phyloP scores from a whole-genome alignment of 225 moss, liverwort and hornwort species.

The Polytrichum commune region DNA sequence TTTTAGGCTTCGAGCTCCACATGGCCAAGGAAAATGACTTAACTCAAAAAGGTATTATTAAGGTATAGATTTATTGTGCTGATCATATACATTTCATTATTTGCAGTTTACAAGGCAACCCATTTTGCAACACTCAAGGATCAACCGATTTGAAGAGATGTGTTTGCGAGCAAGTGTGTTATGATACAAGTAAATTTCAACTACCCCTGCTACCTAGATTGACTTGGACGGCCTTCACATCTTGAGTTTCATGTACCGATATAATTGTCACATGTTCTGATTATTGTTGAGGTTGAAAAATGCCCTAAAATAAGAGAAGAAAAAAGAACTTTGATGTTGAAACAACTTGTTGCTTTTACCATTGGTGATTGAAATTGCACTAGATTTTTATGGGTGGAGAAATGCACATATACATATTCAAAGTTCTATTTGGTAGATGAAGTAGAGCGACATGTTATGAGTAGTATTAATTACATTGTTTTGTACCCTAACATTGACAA shows the following conservation, averaged over 20 bases:
- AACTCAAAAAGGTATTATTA: neutral
- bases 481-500: no score
- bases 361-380: neutral
- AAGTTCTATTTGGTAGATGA: no score
- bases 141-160: conserved; percentile 14
- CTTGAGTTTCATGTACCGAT: neutral
- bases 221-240: neutral
- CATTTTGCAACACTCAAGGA: conserved; percentile 2
- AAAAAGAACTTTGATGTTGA: no score
- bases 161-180: conserved; percentile 12
- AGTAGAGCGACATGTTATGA: no score
- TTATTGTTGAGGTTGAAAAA: neutral
- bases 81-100: neutral
- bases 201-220: neutral
- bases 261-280: neutral
- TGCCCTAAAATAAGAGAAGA: neutral
- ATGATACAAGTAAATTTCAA: conserved; percentile 13
- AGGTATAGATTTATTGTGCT: neutral
- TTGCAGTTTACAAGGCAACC: conserved; percentile 17
- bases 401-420: no score
- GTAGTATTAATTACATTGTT: no score
- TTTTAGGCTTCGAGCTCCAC: neutral
- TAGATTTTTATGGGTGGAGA: no score
- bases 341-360: neutral
- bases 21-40: neutral